Evolutionary conservation across 225 moss, liverwort and hornwort genomes (phyloP).

Genomic region (Rhytidiadelphus loreus): DNA sequence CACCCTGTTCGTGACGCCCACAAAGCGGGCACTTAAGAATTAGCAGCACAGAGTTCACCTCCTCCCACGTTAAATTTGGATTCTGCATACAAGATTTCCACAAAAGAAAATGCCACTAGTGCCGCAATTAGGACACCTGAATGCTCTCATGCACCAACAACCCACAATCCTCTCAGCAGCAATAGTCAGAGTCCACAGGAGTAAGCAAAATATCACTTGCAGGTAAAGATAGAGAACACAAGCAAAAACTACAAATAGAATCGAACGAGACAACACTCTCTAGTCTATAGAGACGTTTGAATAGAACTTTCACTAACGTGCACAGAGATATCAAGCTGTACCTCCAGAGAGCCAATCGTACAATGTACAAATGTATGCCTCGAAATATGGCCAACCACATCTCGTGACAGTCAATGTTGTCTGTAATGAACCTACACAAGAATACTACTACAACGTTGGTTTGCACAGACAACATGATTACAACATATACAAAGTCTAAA

Average conservation of each 20-base stretch:
- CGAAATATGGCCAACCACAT: background rate
- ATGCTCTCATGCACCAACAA: background rate
- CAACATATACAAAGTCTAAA: slow-evolving; percentile 9
- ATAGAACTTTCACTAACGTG: background rate
- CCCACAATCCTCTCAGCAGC: background rate
- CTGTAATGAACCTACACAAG: background rate
- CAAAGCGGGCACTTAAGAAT: background rate
- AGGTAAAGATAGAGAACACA: background rate
- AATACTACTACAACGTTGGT: slow-evolving; percentile 3
- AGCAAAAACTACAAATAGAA: background rate
- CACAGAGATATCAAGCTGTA: background rate
- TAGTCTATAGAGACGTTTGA: background rate
- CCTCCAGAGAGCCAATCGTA: background rate
- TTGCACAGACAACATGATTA: background rate
- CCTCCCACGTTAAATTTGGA: background rate
- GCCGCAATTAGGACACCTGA: background rate
- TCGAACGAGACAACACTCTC: background rate
- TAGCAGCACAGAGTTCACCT: background rate
- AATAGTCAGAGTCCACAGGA: background rate
- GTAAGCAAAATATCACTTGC: background rate
- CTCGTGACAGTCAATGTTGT: background rate
- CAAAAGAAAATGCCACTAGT: background rate
- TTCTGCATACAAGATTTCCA: background rate
- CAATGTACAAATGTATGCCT: slow-evolving; percentile 13
- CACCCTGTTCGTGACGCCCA: background rate